A percentile compares a stretch with the other conserved stretches of the same genome.
These are phyloP conservation scores for Aspergillus carlsbadensis DNA, from an alignment of 495 filamentous ascomycete species.

Conservation along the genomic window DNA sequence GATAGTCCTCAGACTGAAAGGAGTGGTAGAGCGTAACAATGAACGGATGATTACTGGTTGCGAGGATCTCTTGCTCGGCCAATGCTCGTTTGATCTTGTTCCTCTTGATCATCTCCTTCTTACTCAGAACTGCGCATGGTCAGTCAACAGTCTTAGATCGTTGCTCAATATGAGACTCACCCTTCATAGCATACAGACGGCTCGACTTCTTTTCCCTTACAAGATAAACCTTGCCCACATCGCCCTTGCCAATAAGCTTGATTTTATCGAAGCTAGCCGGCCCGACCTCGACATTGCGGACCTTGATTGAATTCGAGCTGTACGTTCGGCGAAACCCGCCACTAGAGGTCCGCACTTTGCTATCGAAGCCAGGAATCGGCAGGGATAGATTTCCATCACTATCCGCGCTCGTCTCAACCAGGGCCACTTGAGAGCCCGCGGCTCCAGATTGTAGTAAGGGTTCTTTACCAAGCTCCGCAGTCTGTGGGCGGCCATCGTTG, in stretches of 20 bases:
- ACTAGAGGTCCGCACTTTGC: conserved; percentile 53
- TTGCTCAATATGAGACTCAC: conserved; percentile 44
- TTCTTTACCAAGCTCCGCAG: conserved; percentile 78
- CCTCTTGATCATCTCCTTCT: conserved; percentile 99
- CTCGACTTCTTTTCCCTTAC: conserved; percentile 96
- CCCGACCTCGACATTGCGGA: conserved; percentile 93
- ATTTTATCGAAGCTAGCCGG: conserved; percentile 98
- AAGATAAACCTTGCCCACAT: conserved; percentile 97
- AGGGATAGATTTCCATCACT: conserved; percentile 44
- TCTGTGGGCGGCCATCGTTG: conserved; percentile 67
- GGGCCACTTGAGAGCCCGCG: conserved; percentile 53
- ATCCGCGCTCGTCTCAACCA: conserved; percentile 47
- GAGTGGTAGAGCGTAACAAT: conserved; percentile 98
- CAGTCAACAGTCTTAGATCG: conserved; percentile 4
- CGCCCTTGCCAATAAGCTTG: conserved; percentile 97
- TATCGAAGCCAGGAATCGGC: conserved; percentile 37
- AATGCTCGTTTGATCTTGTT: conserved; percentile 99
- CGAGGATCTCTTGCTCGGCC: conserved; percentile 96
- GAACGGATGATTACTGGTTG: conserved; percentile 97
- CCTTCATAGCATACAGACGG: conserved; percentile 97
- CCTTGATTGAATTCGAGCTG: conserved; percentile 98
- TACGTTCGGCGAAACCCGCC: conserved; percentile 86
- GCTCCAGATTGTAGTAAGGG: conserved; percentile 60
- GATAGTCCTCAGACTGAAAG: conserved; percentile 97
- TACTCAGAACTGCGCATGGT: conserved; percentile 75